A percentile compares a stretch with the other conserved stretches of the same genome.
phyloP scores from a whole-genome alignment of 2,329 filamentous ascomycete genomes.

The Arthrobotrys musiformis region DNA sequence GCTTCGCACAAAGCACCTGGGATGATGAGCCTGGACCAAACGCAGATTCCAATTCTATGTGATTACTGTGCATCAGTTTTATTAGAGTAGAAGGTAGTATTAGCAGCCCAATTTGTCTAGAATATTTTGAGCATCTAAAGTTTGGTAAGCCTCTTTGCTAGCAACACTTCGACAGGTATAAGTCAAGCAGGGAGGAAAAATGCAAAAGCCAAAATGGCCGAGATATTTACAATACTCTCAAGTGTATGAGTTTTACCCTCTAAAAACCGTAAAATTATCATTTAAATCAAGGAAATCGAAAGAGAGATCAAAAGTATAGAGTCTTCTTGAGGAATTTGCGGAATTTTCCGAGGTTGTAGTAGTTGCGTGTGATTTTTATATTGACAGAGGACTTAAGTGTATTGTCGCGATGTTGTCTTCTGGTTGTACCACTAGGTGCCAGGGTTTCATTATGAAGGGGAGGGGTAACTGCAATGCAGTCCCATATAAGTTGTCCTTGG shows the following conservation, averaged over 20 bases:
- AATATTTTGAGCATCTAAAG: background rate
- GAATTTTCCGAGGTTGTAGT: too few species aligned
- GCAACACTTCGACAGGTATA: background rate
- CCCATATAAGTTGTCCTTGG: too few species aligned
- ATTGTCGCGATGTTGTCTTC: too few species aligned
- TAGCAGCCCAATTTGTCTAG: background rate
- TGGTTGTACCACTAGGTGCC: too few species aligned
- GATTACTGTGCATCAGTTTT: background rate
- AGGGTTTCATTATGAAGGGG: too few species aligned
- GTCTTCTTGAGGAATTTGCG: too few species aligned
- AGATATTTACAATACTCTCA: background rate
- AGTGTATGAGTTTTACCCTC: background rate
- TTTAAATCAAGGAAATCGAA: background rate
- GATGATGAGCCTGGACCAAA: background rate
- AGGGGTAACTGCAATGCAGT: too few species aligned
- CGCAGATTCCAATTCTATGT: background rate
- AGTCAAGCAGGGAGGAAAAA: background rate
- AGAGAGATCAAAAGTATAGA: too few species aligned
- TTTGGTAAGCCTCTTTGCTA: background rate
- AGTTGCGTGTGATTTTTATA: too few species aligned
- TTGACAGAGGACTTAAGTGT: too few species aligned
- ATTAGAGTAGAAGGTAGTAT: background rate
- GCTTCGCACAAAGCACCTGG: background rate
- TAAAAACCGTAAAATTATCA: too few species aligned
- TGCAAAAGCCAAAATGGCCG: background rate